Evolutionary conservation across 352 stramenopile species (phyloP).

Genomic region (Phytophthora chlamydospora): DNA sequence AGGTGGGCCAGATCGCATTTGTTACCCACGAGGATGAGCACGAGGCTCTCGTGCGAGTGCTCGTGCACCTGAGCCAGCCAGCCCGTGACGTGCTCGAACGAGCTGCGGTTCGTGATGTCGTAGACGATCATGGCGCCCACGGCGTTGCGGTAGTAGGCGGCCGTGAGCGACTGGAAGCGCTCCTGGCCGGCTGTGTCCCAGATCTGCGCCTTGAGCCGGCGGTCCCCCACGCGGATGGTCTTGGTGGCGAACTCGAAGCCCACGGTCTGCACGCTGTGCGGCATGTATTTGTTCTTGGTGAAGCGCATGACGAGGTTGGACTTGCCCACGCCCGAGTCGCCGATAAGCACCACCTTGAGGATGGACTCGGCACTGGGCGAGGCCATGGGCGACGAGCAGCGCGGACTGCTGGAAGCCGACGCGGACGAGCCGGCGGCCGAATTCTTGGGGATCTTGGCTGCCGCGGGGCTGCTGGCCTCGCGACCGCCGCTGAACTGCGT

Average conservation of each 20-base stretch:
- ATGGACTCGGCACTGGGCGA: slow-evolving; percentile 53
- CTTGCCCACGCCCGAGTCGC: slow-evolving; percentile 89
- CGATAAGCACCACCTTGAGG: slow-evolving; percentile 90
- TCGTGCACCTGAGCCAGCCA: slow-evolving; percentile 86
- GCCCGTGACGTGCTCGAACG: slow-evolving; percentile 79
- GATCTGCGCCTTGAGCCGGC: slow-evolving; percentile 88
- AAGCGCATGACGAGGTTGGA: slow-evolving; percentile 90
- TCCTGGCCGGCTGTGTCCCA: slow-evolving; percentile 92
- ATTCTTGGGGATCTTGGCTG: slow-evolving; percentile 1
- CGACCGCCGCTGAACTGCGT: slow-evolving; percentile 26
- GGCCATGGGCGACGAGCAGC: slow-evolving; percentile 41
- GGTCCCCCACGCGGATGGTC: slow-evolving; percentile 82
- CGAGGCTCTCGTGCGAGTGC: slow-evolving; percentile 82
- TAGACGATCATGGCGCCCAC: slow-evolving; percentile 93
- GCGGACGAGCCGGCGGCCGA: slow-evolving; percentile 36
- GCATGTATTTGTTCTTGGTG: slow-evolving; percentile 90
- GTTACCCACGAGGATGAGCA: slow-evolving; percentile 88
- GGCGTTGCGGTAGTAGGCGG: slow-evolving; percentile 92
- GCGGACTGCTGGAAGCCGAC: slow-evolving; percentile 58
- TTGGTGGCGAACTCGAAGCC: slow-evolving; percentile 91
- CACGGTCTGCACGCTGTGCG: slow-evolving; percentile 79
- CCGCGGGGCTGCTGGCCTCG: slow-evolving; percentile 9
- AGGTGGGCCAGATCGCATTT: slow-evolving; percentile 87
- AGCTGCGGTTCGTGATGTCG: slow-evolving; percentile 90
- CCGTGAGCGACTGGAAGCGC: slow-evolving; percentile 91